These are phyloP conservation scores for Diplogelasinospora grovesii DNA, from an alignment of 495 filamentous ascomycete genomes.

Conservation along the genomic window DNA sequence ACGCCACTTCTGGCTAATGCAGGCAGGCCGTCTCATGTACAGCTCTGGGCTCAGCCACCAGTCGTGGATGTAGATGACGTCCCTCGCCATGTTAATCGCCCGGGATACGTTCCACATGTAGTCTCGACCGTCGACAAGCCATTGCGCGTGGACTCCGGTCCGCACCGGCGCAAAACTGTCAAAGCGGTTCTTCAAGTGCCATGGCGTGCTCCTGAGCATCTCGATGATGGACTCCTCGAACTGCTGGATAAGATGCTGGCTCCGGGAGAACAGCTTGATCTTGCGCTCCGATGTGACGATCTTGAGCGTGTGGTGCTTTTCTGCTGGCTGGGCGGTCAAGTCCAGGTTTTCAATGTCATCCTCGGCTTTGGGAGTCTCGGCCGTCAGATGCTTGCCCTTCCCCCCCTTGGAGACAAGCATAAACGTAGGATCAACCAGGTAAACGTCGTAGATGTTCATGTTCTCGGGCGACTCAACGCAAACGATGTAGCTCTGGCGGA, in stretches of 20 bases:
- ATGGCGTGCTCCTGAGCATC: conserved; percentile 74
- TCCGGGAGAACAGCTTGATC: conserved; percentile 84
- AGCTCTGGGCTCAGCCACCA: conserved; percentile 98
- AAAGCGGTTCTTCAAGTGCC: conserved; percentile 79
- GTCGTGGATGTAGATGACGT: conserved; percentile 98
- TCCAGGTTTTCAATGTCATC: conserved; percentile 30
- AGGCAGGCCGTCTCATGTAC: conserved; percentile 90
- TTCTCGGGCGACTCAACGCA: conserved; percentile 97
- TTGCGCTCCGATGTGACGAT: conserved; percentile 83
- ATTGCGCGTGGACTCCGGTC: conserved; percentile 81
- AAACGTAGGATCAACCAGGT: conserved; percentile 84
- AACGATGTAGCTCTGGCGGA: conserved; percentile 95
- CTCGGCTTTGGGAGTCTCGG: conserved; percentile 44
- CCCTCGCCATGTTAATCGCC: conserved; percentile 94
- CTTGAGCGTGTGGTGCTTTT: conserved; percentile 76
- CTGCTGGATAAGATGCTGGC: conserved; percentile 80
- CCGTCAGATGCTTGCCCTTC: conserved; percentile 57
- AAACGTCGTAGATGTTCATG: conserved; percentile 99
- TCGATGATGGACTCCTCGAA: conserved; percentile 87
- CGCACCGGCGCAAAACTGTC: conserved; percentile 90
- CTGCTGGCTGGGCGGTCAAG: conserved; percentile 44
- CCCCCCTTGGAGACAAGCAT: conserved; percentile 67
- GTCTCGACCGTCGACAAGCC: conserved; percentile 94
- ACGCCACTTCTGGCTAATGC: conserved; percentile 98
- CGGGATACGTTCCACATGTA: conserved; percentile 99